Evolutionary conservation across 2,329 filamentous ascomycete species (phyloP), one percentile per base, ranked within the genome.

Genomic region (Neopestalotiopsis sp.): DNA sequence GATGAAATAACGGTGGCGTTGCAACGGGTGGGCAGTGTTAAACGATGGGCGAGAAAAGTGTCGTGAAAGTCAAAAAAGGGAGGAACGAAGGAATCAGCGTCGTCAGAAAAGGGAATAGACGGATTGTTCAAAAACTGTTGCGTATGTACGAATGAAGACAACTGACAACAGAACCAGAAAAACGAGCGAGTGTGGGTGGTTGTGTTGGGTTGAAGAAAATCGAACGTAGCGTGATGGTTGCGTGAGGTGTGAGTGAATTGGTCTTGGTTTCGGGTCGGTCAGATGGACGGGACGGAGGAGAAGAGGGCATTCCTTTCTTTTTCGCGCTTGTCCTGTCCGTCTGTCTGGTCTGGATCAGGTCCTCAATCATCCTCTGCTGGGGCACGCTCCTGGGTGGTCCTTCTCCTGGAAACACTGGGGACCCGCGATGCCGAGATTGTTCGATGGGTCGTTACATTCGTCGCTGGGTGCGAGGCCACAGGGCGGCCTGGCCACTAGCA

Each of bases 361-460:
- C n/a, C 42, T 49, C 42, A n/a, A 5, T 49, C 12, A 17, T 28
- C 24, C 24, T 28, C 24, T 28, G 24, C 24, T 28, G 24, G 24
- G 24, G 24, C 24, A 28, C 24, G 24, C 24, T 28, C 3, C 24
- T 28, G 24, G 24, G 24, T 28, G 24, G 24, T 28, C 24, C 24
- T 52, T 52, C 45, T 52, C 45, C 45, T 52, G 45, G 45, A 52
- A 49, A 52, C 45, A 52, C 45, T 52, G 45, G 45, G 45, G 34
- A 38, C 34, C 34, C 34, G 24, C 24, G 34, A 38, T 24, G 61
- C 40, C 38, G 40, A 64, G 61, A 64, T 64, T 64, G 40, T 64
- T 64, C 28, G 40, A 64, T 64, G 61, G 61, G 61, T 64, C 61
- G 61, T 64, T 64, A 64, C 20, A 64, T 52, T 28, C 40, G 45